phyloP scores from a whole-genome alignment of 257 asterid genomes.

The Solanum medicagineum region DNA sequence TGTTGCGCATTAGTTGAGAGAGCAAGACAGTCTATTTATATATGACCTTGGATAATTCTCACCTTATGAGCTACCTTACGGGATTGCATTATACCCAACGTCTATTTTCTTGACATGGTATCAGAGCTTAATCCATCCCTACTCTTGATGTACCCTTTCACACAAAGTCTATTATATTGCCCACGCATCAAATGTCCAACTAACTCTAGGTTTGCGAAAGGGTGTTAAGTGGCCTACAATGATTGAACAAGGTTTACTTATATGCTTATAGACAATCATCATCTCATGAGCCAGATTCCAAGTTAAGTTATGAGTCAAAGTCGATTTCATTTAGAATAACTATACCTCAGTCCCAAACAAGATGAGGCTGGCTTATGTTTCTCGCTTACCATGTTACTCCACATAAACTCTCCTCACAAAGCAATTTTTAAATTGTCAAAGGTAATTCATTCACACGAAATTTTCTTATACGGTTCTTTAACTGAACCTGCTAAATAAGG shows the following conservation, averaged over 20 bases:
- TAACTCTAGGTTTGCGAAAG: neutral
- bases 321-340: neutral
- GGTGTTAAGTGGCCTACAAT: neutral
- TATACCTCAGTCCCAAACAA: neutral
- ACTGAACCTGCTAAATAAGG: neutral
- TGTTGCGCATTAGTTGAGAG: neutral
- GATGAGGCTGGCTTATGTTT: neutral
- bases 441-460: neutral
- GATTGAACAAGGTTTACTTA: neutral
- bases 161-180: neutral
- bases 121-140: neutral
- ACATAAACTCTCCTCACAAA: neutral
- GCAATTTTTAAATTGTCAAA: neutral
- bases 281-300: neutral
- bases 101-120: neutral
- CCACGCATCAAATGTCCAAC: neutral
- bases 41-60: neutral
- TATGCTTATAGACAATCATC: neutral
- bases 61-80: neutral
- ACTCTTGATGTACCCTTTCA: neutral
- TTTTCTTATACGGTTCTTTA: neutral
- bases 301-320: neutral
- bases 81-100: neutral
- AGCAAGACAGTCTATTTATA: neutral
- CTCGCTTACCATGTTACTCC: neutral